Evolutionary conservation across 2,329 filamentous ascomycete genomes (phyloP), one percentile per base, ranked within the genome.

Genomic region (Neopestalotiopsis rosae): DNA sequence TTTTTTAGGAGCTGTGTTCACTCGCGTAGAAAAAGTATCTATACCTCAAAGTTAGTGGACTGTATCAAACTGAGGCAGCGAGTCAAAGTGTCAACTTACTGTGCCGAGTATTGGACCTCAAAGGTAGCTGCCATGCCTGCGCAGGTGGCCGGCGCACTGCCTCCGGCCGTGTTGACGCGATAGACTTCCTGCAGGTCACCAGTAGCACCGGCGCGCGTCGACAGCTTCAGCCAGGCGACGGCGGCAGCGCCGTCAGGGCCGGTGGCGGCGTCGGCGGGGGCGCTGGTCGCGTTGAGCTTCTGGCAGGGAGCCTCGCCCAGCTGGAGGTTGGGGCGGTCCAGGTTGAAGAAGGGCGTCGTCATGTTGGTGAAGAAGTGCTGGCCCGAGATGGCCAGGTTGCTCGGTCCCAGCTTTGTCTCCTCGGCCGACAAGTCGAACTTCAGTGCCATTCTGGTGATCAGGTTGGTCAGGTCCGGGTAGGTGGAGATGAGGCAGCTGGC

Each of bases 91-190:
- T 72, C 40, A 40, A 91, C 91, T 88, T 93, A 98, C 87, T 95
- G 89, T 57, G 95, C 90, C 40, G 93, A 86, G 81, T 98, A 98
- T 76, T 95, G 85, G 14, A 97, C 89, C 71, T 91, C 83, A 73
- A 98, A 95, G 1, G 81, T 76, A 12, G 86, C 84, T 0, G 85
- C 79, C 84, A 89, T 85, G 12, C 89, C 92, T 42, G 87, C 79
- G 78, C 95, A 98, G 0, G 90, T 92, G 32, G 87, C 83, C 0
- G 95, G 95, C 1, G 94, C 82, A 61, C 87, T 88, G 12, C 95
- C 95, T 32, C 94, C 95, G 0, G 92, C 94, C 12, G 95, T 98
- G 75, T 93, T 87, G 59, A 98, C 83, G 13, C 95, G 89, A 82
- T 95, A 98, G 30, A 97, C 91, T 78, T 94, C 90, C 78, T 90